Conservation (phyloP, 225 moss, liverwort and hornwort genomes). For the Asterella californica region DNA sequence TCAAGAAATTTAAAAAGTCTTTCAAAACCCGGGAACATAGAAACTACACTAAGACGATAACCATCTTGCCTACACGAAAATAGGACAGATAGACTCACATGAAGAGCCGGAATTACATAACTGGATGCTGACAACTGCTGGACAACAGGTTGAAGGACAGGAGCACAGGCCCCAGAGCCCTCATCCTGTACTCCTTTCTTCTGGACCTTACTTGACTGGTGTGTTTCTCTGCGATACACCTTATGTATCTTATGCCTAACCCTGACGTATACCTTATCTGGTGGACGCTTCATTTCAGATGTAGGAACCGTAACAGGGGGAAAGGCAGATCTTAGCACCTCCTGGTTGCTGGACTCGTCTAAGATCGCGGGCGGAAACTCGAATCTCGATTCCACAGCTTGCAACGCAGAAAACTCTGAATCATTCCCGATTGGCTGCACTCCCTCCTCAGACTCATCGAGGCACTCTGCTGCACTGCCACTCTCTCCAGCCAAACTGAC, state of each 20-base stretch:
- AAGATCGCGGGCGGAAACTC: conserved; percentile 15
- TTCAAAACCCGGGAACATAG: background rate
- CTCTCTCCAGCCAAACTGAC: background rate
- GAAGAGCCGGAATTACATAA: conserved; percentile 32
- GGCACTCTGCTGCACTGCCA: background rate
- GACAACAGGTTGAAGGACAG: conserved; percentile 28
- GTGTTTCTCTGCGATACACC: conserved; percentile 45
- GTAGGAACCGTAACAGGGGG: conserved; percentile 31
- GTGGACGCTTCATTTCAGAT: conserved; percentile 41
- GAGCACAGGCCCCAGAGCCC: conserved; percentile 27
- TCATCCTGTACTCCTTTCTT: conserved; percentile 40
- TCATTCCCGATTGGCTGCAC: background rate
- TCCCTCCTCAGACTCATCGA: background rate
- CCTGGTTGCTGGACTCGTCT: conserved; percentile 32
- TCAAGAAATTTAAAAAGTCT: background rate
- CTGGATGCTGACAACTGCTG: conserved; percentile 36
- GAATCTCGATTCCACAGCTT: conserved; percentile 11
- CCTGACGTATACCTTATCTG: conserved; percentile 49
- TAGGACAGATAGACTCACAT: conserved; percentile 43
- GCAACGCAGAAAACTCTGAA: background rate
- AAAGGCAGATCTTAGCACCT: conserved; percentile 39
- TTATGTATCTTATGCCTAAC: conserved; percentile 38
- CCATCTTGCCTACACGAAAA: conserved; percentile 9
- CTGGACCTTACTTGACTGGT: conserved; percentile 30
- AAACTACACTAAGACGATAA: conserved; percentile 5